Evolutionary conservation across 2,329 filamentous ascomycete genomes (phyloP), one percentile per base, ranked within the genome.

Genomic region (Plectosphaerella plurivora): DNA sequence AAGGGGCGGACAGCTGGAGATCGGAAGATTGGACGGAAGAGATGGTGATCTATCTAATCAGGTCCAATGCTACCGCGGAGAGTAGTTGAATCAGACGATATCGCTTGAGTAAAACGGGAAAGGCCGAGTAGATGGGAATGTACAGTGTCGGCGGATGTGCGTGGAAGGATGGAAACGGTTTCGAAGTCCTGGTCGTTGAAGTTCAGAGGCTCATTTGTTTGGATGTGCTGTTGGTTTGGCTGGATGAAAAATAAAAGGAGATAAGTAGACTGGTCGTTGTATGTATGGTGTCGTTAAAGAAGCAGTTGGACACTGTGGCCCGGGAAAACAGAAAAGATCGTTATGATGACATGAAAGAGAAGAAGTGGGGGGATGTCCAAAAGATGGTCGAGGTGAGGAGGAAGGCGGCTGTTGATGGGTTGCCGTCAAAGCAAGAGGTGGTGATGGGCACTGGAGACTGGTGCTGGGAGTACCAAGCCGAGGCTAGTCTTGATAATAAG

Each of bases 281-380:
- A 47, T 41, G 16, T 56, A 24, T 48, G 22, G 36, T 51, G 52
- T 57, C 56, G 56, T 44, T 58, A 39, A 56, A 51, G 28, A 33
- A 50, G 45, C 47, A 45, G 16, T 44, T 41, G 55, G 53, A 57
- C 57, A 41, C 42, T 36, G 46, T 18, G 25, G 51, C 50, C 57
- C 51, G 35, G 37, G 51, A 69, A 65, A 59, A 61, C 60, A 63
- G 64, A 63, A 60, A 62, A 51, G 63, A 64, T 70, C 72, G 72
- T 75, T 75, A 75, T 68, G 59, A 66, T 64, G 65, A 73, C 72
- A 75, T 75, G 64, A 65, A 66, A 60, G 62, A 55, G 48, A 53
- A 47, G 63, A 51, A 48, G 48, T 20, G 44, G 50, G 53, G 44
- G 33, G 44, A 33, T 51, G 44, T 49, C 50, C 51, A 25, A 56